phyloP scores from a whole-genome alignment of 805 yeast genomes.

The Schizosaccharomyces octosporus region DNA sequence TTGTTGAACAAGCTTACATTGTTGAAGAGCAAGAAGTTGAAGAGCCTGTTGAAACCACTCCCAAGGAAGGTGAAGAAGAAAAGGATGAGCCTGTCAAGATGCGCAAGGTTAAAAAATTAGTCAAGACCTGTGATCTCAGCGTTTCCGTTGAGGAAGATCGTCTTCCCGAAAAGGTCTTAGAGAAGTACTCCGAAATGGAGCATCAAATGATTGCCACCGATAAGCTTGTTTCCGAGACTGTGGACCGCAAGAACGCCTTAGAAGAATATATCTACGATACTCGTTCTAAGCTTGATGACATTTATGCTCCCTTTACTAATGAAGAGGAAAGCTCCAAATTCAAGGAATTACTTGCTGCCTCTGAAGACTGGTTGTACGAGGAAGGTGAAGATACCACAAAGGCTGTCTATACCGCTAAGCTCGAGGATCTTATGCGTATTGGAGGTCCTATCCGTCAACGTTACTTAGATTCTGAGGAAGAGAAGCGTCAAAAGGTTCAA shows the following conservation, averaged over 20 bases:
- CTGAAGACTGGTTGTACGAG: conserved; percentile 96
- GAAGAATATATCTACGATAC: conserved; percentile 96
- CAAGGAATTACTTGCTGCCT: conserved; percentile 43
- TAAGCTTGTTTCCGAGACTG: conserved; percentile 93
- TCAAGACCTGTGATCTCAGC: conserved; percentile 69
- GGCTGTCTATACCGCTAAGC: conserved; percentile 91
- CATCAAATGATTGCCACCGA: conserved; percentile 65
- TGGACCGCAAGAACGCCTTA: conserved; percentile 90
- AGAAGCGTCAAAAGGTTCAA: conserved; percentile 65
- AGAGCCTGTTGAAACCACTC: conserved; percentile 39
- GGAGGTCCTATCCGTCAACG: conserved; percentile 93
- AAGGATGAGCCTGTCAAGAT: conserved; percentile 41
- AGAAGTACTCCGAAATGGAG: conserved; percentile 48
- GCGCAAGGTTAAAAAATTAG: conserved; percentile 75
- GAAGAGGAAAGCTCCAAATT: conserved; percentile 73
- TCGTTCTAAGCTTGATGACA: conserved; percentile 88
- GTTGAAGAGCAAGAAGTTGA: conserved; percentile 75
- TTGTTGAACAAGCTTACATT: conserved; percentile 81
- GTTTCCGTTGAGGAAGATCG: conserved; percentile 31
- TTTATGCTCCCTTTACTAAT: conserved; percentile 66
- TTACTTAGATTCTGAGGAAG: conserved; percentile 84
- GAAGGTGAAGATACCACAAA: conserved; percentile 91
- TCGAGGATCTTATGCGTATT: conserved; percentile 82
- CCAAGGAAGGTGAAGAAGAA: conserved; percentile 4
- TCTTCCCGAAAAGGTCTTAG: conserved; percentile 20